These are phyloP conservation scores for Wickerhamomyces ciferrii DNA, from an alignment of 805 yeast genomes.

Conservation along the genomic window DNA sequence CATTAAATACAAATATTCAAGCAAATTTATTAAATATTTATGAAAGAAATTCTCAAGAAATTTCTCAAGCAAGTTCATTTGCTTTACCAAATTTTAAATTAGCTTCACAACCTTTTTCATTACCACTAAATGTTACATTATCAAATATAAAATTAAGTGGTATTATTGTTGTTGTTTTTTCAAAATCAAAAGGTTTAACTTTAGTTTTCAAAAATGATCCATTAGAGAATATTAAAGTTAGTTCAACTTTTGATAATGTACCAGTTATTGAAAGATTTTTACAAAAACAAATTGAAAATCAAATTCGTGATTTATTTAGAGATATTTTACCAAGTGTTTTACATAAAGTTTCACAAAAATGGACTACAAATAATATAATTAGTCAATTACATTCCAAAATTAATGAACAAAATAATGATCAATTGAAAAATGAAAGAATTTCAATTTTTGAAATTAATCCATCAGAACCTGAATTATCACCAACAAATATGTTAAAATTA, in stretches of 20 bases:
- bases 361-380: conserved; percentile 37
- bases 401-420: conserved; percentile 13
- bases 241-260: conserved; percentile 82
- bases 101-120: conserved; percentile 62
- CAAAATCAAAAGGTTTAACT: conserved; percentile 77
- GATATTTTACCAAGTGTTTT: conserved; percentile 80
- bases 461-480: conserved; percentile 55
- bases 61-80: conserved; percentile 35
- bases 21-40: conserved; percentile 80
- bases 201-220: conserved; percentile 89
- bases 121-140: conserved; percentile 73
- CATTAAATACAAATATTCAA: conserved; percentile 73
- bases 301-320: conserved; percentile 72
- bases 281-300: conserved; percentile 78
- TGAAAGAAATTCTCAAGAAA: conserved; percentile 20
- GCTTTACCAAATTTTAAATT: conserved; percentile 63
- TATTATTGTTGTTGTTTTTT: conserved; percentile 79
- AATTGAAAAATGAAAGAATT: conserved; percentile 20
- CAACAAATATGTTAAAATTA: conserved; percentile 62
- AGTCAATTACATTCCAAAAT: conserved; percentile 19
- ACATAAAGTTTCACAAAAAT: conserved; percentile 69
- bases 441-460: conserved; percentile 49
- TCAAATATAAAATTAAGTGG: conserved; percentile 71
- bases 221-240: conserved; percentile 72
- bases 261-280: conserved; percentile 79